Percentiles rank a stretch among this genome's conserved stretches.
Evolutionary conservation across 2,329 filamentous ascomycete genomes (phyloP).

Genomic region (Zymoseptoria passerinii): DNA sequence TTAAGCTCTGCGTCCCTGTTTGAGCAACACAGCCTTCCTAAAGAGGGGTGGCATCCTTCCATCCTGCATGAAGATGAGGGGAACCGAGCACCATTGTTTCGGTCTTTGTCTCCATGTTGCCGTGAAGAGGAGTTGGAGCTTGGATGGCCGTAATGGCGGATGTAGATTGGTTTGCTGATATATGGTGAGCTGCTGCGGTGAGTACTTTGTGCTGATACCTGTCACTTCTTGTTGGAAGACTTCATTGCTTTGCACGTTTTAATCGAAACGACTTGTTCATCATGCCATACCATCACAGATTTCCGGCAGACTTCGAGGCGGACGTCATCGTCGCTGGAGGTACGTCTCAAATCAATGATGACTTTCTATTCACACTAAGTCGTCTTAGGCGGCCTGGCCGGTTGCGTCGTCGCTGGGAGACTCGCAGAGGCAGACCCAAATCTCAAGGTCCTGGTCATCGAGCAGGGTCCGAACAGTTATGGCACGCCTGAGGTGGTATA

Average conservation of each 20-base stretch:
- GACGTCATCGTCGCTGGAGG: conserved; percentile 18
- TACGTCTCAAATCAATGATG: not conserved
- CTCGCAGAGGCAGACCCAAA: conserved; percentile 44
- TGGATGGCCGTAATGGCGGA: not conserved
- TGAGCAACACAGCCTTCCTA: not conserved
- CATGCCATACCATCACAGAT: conserved; percentile 13
- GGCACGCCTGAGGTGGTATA: conserved; percentile 43
- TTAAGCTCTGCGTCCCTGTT: not conserved
- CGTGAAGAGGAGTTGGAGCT: not conserved
- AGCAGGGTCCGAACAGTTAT: conserved; percentile 47
- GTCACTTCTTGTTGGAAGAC: not conserved
- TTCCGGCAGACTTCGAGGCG: conserved; percentile 10
- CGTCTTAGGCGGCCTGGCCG: conserved; percentile 39
- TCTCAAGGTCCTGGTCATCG: conserved; percentile 46
- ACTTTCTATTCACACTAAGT: not conserved
- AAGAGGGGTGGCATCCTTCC: not conserved
- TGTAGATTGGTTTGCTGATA: not conserved
- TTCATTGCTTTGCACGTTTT: not conserved
- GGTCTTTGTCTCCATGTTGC: not conserved
- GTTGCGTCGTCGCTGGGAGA: conserved; percentile 43
- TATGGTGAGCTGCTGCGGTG: not conserved
- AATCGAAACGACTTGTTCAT: not conserved
- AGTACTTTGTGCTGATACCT: not conserved
- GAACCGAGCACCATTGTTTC: not conserved
- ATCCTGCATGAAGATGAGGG: not conserved